A percentile compares a stretch with the other conserved stretches of the same genome.
Conservation (phyloP, 2,329 filamentous ascomycete species). For the Cordyceps tenuipes region DNA sequence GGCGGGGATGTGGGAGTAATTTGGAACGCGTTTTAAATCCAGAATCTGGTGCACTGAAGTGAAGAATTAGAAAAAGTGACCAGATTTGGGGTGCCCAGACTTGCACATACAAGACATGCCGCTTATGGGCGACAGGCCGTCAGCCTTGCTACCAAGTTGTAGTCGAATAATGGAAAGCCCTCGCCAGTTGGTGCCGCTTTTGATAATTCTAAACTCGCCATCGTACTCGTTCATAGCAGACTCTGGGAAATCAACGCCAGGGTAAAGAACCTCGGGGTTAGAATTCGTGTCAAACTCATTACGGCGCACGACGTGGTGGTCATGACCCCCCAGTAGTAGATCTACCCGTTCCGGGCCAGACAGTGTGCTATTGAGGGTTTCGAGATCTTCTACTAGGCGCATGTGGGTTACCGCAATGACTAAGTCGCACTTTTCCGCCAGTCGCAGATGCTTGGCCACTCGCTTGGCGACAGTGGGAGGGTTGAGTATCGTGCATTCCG, state of each 20-base stretch:
- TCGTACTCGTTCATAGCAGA: background rate
- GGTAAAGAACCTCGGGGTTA: conserved; percentile 13
- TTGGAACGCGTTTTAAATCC: background rate
- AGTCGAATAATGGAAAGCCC: conserved; percentile 7
- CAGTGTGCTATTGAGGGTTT: conserved; percentile 11
- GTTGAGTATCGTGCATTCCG: conserved; percentile 14
- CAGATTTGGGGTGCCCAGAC: background rate
- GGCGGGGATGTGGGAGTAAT: background rate
- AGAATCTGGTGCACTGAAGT: background rate
- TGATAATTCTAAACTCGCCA: conserved; percentile 10
- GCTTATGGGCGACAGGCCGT: background rate
- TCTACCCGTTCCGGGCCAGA: conserved; percentile 16
- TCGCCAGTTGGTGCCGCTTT: conserved; percentile 14
- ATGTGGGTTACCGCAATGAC: conserved; percentile 21
- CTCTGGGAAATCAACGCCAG: conserved; percentile 5
- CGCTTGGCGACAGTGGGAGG: conserved; percentile 4
- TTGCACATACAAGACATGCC: conserved; percentile 1
- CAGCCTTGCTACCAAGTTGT: background rate
- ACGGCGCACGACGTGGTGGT: conserved; percentile 18
- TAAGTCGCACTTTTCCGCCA: conserved; percentile 16
- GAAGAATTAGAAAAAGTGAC: background rate
- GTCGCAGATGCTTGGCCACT: conserved; percentile 10
- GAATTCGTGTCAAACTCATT: conserved; percentile 14
- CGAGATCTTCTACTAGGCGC: conserved; percentile 16
- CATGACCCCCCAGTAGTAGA: conserved; percentile 19